Percentiles rank a stretch among this genome's conserved stretches.
phyloP scores from a whole-genome alignment of 1,284 basidiomycete species.

The Microstroma glucosiphilum region DNA sequence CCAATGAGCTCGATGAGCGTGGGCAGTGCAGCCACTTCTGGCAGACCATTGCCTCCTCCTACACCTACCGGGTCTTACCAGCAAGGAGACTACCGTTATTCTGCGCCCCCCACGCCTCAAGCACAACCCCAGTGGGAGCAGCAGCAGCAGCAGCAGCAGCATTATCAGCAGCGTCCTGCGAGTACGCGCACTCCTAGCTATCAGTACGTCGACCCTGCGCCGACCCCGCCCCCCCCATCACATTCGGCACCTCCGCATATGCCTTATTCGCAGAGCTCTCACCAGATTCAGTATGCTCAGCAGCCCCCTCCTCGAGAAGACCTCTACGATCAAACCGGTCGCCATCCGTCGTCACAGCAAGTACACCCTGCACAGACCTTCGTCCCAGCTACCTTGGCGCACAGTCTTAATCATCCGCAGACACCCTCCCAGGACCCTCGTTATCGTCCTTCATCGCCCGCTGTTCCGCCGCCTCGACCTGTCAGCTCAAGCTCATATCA shows the following conservation, averaged over 20 bases:
- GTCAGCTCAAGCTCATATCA: slow-evolving; percentile 11
- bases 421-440: neutral
- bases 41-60: neutral
- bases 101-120: slow-evolving; percentile 5
- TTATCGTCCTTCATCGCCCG: neutral
- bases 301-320: too few relatives aligned
- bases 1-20: slow-evolving; percentile 16
- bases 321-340: too few relatives aligned
- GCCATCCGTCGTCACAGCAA: neutral
- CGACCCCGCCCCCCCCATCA: too few relatives aligned
- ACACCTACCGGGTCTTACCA: neutral
- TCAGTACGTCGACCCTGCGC: too few relatives aligned
- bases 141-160: too few relatives aligned
- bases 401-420: neutral
- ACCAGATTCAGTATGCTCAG: too few relatives aligned
- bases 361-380: slow-evolving; percentile 6
- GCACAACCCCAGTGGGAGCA: neutral
- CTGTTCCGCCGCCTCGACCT: slow-evolving; percentile 5
- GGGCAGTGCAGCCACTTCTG: neutral
- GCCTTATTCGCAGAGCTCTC: too few relatives aligned
- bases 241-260: too few relatives aligned
- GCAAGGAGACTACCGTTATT: neutral
- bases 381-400: neutral
- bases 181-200: too few relatives aligned
- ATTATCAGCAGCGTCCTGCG: too few relatives aligned